A percentile compares a stretch with the other conserved stretches of the same genome.
Conservation (phyloP, 2,329 filamentous ascomycete genomes). For the Tolypocladium inflatum region DNA sequence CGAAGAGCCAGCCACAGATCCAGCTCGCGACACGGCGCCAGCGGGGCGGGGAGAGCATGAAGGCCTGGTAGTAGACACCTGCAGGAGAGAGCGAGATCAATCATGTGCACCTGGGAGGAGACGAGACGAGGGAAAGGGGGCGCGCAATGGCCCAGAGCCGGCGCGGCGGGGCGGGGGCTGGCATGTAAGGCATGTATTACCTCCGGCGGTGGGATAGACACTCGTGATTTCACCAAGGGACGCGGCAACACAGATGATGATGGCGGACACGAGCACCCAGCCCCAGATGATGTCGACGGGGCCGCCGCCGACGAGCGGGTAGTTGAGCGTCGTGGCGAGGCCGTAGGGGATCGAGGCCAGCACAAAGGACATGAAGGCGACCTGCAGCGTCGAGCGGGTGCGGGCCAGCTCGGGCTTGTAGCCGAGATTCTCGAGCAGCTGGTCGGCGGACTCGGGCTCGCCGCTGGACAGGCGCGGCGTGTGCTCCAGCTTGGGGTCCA, state of each 20-base stretch:
- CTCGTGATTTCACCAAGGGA: constrained; percentile 68
- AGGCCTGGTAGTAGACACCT: constrained; percentile 68
- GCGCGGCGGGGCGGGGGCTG: neutral
- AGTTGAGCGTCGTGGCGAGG: constrained; percentile 59
- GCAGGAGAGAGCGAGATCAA: constrained; percentile 9
- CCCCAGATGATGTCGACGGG: constrained; percentile 65
- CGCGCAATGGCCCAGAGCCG: neutral
- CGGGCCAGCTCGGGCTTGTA: constrained; percentile 57
- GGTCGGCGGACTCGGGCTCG: constrained; percentile 41
- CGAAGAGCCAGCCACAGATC: constrained; percentile 68
- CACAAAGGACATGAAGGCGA: constrained; percentile 69
- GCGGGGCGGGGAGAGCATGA: constrained; percentile 55
- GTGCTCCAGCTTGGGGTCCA: constrained; percentile 19
- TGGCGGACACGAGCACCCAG: constrained; percentile 57
- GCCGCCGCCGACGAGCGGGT: constrained; percentile 57
- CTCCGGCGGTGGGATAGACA: constrained; percentile 67
- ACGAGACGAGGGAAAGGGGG: neutral
- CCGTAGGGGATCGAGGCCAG: constrained; percentile 68
- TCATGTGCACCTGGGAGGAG: constrained; percentile 5
- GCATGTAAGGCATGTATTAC: constrained; percentile 24
- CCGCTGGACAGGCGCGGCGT: constrained; percentile 9
- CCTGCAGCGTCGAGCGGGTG: constrained; percentile 57
- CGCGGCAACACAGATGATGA: constrained; percentile 61
- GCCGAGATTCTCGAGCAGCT: constrained; percentile 53
- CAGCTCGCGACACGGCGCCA: constrained; percentile 58